Conservation (phyloP, 805 yeast genomes). For the Schwanniomyces sp. region DNA sequence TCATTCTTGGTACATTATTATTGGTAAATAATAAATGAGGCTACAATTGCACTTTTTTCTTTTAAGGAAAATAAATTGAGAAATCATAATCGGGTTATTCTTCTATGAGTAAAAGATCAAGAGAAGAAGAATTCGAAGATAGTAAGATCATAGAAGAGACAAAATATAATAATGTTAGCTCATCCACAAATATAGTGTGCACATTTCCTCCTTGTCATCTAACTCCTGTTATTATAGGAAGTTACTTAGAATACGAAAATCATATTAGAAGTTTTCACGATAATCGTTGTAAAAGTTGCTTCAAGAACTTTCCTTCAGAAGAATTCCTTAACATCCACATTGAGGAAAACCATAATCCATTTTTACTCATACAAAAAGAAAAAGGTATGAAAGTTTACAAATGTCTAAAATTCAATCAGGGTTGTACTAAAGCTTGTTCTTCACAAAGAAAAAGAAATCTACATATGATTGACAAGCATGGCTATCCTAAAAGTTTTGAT, state of each 20-base stretch:
- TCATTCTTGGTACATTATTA: constrained; percentile 44
- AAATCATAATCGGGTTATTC: not conserved
- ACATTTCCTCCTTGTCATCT: constrained; percentile 7
- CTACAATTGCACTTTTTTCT: not conserved
- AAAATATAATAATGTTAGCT: not conserved
- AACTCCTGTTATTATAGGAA: constrained; percentile 2
- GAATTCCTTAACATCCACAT: constrained; percentile 47
- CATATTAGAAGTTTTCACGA: constrained; percentile 25
- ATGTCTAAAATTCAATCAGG: constrained; percentile 38
- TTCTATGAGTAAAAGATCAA: constrained; percentile 5
- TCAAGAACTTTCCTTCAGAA: constrained; percentile 43
- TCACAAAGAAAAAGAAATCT: constrained; percentile 40
- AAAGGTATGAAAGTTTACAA: constrained; percentile 39
- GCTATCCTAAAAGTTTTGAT: constrained; percentile 40
- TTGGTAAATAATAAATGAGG: constrained; percentile 41
- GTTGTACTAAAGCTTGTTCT: constrained; percentile 41
- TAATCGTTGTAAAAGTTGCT: constrained; percentile 38
- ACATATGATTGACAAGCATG: constrained; percentile 53
- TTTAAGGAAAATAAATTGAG: not conserved
- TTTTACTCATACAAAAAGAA: constrained; percentile 32
- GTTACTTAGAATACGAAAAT: constrained; percentile 18
- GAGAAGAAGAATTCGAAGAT: constrained; percentile 4
- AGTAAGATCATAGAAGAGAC: not conserved
- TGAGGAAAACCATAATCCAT: constrained; percentile 54
- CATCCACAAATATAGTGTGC: constrained; percentile 1